A percentile compares a stretch with the other conserved stretches of the same genome.
Evolutionary conservation across 2,329 filamentous ascomycete species (phyloP).

Genomic region (Calonectria pauciramosa): DNA sequence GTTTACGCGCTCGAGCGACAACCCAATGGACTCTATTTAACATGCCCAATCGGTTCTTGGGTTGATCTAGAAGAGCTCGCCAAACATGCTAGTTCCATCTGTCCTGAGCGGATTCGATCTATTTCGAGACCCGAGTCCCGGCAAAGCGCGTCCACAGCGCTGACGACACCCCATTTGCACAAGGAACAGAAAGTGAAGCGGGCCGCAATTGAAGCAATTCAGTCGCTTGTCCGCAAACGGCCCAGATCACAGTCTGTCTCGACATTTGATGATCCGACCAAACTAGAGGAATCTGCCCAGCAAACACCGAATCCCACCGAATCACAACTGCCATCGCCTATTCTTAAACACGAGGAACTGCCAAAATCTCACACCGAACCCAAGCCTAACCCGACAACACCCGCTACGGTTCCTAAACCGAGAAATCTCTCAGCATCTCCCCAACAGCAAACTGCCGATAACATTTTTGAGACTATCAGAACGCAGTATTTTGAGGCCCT

Average conservation of each 20-base stretch:
- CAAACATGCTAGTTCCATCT: constrained; percentile 59
- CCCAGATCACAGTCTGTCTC: constrained; percentile 60
- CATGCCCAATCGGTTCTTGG: constrained; percentile 79
- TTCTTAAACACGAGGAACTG: constrained; percentile 35
- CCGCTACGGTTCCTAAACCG: neutral
- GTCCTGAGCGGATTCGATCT: constrained; percentile 47
- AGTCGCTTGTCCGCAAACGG: constrained; percentile 70
- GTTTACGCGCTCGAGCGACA: constrained; percentile 78
- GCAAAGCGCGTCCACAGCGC: constrained; percentile 36
- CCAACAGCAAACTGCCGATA: constrained; percentile 59
- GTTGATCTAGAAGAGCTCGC: constrained; percentile 70
- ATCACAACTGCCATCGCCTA: constrained; percentile 39
- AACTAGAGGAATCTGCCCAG: constrained; percentile 33
- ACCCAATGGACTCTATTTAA: constrained; percentile 70
- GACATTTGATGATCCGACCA: constrained; percentile 47
- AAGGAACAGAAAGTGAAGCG: constrained; percentile 68
- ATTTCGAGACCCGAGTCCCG: constrained; percentile 30
- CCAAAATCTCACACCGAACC: constrained; percentile 4
- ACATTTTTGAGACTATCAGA: constrained; percentile 71
- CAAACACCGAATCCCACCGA: constrained; percentile 29
- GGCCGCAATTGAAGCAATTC: constrained; percentile 73
- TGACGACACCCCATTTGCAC: constrained; percentile 62
- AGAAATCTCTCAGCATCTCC: constrained; percentile 20
- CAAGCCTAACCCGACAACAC: neutral
- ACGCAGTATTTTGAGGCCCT: constrained; percentile 71